Evolutionary conservation across 169 alveolate genomes (phyloP).

Genomic region (Plasmodium ovale): DNA sequence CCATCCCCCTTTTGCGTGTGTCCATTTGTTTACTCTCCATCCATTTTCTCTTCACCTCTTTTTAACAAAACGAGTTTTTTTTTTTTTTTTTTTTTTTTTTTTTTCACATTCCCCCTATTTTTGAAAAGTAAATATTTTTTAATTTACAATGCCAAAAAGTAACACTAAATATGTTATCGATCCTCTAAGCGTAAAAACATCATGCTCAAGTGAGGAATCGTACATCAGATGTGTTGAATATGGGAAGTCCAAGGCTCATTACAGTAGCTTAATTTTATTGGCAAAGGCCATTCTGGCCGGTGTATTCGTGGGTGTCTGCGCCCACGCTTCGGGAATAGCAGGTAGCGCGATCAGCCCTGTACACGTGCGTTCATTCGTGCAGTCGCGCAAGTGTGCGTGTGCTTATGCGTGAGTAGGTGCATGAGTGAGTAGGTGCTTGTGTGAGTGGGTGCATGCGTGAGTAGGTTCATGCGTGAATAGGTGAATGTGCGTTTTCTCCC

Average conservation of each 20-base stretch:
- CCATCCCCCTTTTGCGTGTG: too few relatives aligned
- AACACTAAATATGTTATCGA: slow-evolving; percentile 25
- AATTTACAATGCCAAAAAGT: slow-evolving; percentile 22
- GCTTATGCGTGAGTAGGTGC: neutral
- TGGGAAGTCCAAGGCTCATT: slow-evolving; percentile 65
- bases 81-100: too few relatives aligned
- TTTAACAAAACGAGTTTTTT: too few relatives aligned
- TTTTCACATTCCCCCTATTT: too few relatives aligned
- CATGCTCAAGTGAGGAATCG: slow-evolving; percentile 51
- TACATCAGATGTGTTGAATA: slow-evolving; percentile 72
- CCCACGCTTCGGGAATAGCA: slow-evolving; percentile 76
- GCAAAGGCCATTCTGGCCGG: slow-evolving; percentile 67
- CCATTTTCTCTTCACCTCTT: too few relatives aligned
- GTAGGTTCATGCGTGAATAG: neutral
- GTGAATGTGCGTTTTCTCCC: neutral
- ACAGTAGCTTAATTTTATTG: slow-evolving; percentile 20
- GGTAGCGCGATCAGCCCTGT: too few relatives aligned
- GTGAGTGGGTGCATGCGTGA: neutral
- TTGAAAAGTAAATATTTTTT: too few relatives aligned
- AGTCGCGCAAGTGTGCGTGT: neutral
- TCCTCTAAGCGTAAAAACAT: slow-evolving; percentile 35
- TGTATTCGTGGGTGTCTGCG: slow-evolving; percentile 54
- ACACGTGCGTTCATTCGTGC: too few relatives aligned
- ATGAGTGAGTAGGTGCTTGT: neutral
- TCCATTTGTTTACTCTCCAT: too few relatives aligned